These are phyloP conservation scores for Metarhizium guizhouense DNA, from an alignment of 2,329 filamentous ascomycete genomes.

Conservation along the genomic window DNA sequence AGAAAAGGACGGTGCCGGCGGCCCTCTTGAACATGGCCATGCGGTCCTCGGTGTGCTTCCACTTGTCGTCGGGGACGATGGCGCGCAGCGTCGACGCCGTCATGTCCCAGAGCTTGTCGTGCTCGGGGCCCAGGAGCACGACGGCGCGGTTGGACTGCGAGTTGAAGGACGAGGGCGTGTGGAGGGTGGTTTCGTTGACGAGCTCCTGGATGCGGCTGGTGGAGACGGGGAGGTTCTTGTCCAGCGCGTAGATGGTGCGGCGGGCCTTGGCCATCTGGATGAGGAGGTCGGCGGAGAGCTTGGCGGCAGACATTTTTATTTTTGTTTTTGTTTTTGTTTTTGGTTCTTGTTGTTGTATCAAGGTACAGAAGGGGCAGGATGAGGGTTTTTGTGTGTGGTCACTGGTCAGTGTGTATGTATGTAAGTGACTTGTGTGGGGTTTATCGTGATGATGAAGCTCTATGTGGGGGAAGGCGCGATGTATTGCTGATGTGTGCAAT, in stretches of 20 bases:
- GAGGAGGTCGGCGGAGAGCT: constrained; percentile 39
- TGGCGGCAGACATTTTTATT: constrained; percentile 31
- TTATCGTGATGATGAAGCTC: too few species aligned
- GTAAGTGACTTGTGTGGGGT: too few species aligned
- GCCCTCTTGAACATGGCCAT: constrained; percentile 54
- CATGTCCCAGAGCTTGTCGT: constrained; percentile 82
- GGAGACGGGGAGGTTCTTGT: constrained; percentile 46
- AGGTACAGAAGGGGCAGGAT: too few species aligned
- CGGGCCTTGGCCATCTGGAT: constrained; percentile 58
- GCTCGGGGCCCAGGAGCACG: constrained; percentile 71
- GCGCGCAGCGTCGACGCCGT: constrained; percentile 38
- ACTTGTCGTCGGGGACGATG: constrained; percentile 58
- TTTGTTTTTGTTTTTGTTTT: constrained; percentile 7
- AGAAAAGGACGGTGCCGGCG: constrained; percentile 83
- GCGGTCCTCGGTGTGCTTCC: constrained; percentile 39
- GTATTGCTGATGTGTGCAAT: too few species aligned
- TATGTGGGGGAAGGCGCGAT: too few species aligned
- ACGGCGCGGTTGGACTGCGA: constrained; percentile 72
- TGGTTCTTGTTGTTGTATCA: neutral
- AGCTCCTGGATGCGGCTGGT: constrained; percentile 55
- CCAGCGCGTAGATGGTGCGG: constrained; percentile 60
- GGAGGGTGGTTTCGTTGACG: constrained; percentile 52
- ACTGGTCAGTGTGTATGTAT: too few species aligned
- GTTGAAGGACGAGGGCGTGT: constrained; percentile 81
- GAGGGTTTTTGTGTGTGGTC: too few species aligned